Conservation (phyloP, 495 filamentous ascomycete species). For the Beverwykella pulmonaria region DNA sequence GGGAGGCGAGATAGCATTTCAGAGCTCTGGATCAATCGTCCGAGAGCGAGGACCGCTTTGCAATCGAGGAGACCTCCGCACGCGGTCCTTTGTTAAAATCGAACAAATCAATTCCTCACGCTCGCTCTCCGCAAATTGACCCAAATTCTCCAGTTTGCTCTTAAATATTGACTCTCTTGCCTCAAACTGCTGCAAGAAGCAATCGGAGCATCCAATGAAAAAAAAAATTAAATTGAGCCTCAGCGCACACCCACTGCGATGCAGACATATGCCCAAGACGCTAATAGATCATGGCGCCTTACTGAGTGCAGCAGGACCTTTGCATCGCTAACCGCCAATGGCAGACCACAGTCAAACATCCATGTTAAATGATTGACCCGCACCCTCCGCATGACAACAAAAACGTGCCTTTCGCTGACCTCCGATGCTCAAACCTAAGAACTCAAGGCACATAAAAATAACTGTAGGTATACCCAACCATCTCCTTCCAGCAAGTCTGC, state of each 20-base stretch:
- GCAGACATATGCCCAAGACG: background rate
- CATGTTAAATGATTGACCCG: conserved; percentile 12
- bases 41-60: conserved; percentile 38
- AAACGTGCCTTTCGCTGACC: conserved; percentile 19
- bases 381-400: conserved; percentile 7
- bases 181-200: background rate
- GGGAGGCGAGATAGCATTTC: conserved; percentile 42
- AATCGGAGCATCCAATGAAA: background rate
- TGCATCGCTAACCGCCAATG: background rate
- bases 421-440: conserved; percentile 4
- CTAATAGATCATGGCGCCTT: background rate
- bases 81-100: conserved; percentile 37
- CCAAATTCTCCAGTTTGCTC: no score
- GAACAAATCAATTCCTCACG: conserved; percentile 31
- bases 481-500: background rate
- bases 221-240: background rate
- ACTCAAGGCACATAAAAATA: conserved; percentile 3
- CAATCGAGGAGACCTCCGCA: conserved; percentile 40
- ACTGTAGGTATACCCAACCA: background rate
- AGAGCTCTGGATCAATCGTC: conserved; percentile 37
- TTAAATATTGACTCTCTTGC: background rate
- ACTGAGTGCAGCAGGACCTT: conserved; percentile 6
- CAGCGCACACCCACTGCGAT: background rate
- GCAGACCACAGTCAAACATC: conserved; percentile 1
- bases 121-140: conserved; percentile 17